Evolutionary conservation across 116 monocot species (phyloP).

Genomic region (Dioscorea cayenensis): DNA sequence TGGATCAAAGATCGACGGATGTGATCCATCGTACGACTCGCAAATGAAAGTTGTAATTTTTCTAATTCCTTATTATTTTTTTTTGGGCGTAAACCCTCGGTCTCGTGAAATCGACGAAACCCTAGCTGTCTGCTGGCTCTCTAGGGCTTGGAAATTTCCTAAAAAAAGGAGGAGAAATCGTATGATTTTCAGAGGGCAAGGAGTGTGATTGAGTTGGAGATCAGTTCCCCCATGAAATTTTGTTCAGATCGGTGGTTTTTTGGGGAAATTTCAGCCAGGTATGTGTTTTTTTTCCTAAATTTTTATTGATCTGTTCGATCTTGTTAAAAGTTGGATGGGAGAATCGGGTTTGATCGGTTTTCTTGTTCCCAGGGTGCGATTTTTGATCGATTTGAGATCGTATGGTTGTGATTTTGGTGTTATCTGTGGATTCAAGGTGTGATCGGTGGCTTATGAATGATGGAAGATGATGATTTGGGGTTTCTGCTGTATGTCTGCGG

Average conservation of each 20-base stretch:
- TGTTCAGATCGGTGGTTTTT: slow-evolving; percentile 16
- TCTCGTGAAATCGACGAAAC: slow-evolving; percentile 50
- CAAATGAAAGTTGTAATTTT: slow-evolving; percentile 8
- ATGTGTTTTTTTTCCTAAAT: slow-evolving; percentile 10
- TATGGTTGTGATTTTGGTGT: slow-evolving; percentile 10
- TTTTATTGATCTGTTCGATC: slow-evolving; percentile 11
- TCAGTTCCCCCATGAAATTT: slow-evolving; percentile 15
- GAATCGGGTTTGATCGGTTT: slow-evolving; percentile 10
- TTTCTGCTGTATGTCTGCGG: slow-evolving; percentile 21
- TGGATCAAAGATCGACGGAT: slow-evolving; percentile 35
- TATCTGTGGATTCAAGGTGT: slow-evolving; percentile 46
- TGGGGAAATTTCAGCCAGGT: slow-evolving; percentile 27
- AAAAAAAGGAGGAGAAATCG: slow-evolving; percentile 13
- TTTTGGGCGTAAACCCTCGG: slow-evolving; percentile 21
- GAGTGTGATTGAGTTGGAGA: slow-evolving; percentile 5
- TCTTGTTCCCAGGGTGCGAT: slow-evolving; percentile 3
- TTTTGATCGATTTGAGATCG: slow-evolving; percentile 2
- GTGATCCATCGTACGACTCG: background rate
- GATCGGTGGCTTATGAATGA: slow-evolving; percentile 28
- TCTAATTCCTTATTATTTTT: slow-evolving; percentile 1
- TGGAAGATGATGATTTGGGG: slow-evolving; percentile 52
- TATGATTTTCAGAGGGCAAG: background rate
- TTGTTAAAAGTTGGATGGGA: background rate
- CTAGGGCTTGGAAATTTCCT: slow-evolving; percentile 36
- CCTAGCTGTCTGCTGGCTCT: slow-evolving; percentile 31